These are phyloP conservation scores for Apiotrichum sp. DNA, from an alignment of 1,284 basidiomycete species.

Conservation along the genomic window DNA sequence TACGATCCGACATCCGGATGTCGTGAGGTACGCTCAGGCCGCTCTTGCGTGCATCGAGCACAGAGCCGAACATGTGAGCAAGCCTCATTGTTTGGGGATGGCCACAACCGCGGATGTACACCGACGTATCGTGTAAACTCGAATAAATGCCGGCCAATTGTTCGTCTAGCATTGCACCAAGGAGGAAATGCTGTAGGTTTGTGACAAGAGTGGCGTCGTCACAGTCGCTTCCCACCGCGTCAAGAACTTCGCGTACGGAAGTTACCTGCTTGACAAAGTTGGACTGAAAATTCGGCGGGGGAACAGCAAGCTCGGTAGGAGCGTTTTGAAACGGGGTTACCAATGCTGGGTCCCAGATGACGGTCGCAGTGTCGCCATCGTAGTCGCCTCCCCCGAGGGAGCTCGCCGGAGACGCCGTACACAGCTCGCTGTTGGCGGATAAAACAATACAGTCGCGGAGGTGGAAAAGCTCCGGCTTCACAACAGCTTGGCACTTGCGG, in stretches of 20 bases:
- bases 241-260: constrained; percentile 28
- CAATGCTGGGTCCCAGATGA: constrained; percentile 29
- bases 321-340: constrained; percentile 32
- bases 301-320: constrained; percentile 17
- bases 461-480: constrained; percentile 28
- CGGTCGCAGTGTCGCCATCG: constrained; percentile 36
- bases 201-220: constrained; percentile 16
- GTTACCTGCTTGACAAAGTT: constrained; percentile 36
- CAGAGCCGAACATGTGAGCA: constrained; percentile 33
- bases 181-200: constrained; percentile 30
- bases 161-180: constrained; percentile 23
- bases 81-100: constrained; percentile 30
- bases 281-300: constrained; percentile 20
- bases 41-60: constrained; percentile 38
- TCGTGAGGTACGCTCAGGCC: constrained; percentile 25
- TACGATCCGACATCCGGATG: constrained; percentile 15
- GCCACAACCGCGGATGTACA: constrained; percentile 26
- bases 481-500: constrained; percentile 31
- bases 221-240: constrained; percentile 4
- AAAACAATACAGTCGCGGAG: constrained; percentile 36
- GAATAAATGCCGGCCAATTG: constrained; percentile 19
- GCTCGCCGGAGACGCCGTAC: constrained; percentile 32
- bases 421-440: constrained; percentile 26
- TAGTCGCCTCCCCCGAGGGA: constrained; percentile 41
- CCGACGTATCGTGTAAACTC: constrained; percentile 30